Percentiles rank a stretch among this genome's conserved stretches.
These are phyloP conservation scores for Alternaria angustiovoidea DNA, from an alignment of 2,329 filamentous ascomycete species.

Conservation along the genomic window DNA sequence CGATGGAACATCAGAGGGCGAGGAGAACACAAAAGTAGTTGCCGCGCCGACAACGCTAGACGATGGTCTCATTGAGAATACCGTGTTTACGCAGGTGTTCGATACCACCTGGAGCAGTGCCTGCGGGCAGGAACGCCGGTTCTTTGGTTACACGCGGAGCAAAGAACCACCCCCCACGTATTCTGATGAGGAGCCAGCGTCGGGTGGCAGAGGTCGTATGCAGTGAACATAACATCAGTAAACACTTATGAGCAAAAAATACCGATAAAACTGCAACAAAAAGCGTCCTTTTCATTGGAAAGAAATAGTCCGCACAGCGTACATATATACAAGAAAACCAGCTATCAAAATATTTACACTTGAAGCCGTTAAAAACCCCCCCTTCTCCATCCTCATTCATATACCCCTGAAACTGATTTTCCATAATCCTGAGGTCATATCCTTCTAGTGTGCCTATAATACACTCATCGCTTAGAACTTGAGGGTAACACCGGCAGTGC, in stretches of 20 bases:
- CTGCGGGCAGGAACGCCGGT: no score
- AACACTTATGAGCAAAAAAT: background rate
- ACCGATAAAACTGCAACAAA: background rate
- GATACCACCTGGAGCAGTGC: no score
- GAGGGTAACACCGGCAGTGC: slow-evolving; percentile 51
- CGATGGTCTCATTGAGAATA: background rate
- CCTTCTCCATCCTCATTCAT: background rate
- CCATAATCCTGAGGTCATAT: no score
- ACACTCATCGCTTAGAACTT: slow-evolving; percentile 9
- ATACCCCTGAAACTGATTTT: background rate
- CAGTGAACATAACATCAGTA: no score
- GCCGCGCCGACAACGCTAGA: background rate
- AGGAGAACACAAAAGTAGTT: background rate
- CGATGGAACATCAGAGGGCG: background rate
- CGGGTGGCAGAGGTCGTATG: no score
- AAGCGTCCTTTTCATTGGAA: slow-evolving; percentile 1
- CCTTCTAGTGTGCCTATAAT: background rate
- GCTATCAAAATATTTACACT: slow-evolving; percentile 4
- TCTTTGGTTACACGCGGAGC: no score
- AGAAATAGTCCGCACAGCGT: slow-evolving; percentile 9
- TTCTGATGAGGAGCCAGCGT: no score
- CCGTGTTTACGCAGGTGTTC: background rate
- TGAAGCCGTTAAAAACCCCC: background rate
- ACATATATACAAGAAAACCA: slow-evolving; percentile 13
- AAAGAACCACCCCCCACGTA: no score